Evolutionary conservation across 2,329 filamentous ascomycete species (phyloP).

Genomic region (Epichloe elymi): DNA sequence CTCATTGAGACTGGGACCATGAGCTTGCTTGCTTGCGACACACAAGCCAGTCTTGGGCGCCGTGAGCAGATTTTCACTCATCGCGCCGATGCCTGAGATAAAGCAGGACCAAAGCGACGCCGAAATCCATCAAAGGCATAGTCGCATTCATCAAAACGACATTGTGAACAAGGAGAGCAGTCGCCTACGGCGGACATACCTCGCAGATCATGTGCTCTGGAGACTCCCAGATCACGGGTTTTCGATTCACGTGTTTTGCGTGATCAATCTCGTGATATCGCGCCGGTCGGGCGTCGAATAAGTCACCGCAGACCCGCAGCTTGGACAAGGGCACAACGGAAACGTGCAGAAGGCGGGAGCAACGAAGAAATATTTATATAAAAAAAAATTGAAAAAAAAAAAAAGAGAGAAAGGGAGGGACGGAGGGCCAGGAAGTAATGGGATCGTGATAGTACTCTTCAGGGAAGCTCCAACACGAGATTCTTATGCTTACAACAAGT

Average conservation of each 20-base stretch:
- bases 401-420: slow-evolving; percentile 1
- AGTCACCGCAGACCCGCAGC: slow-evolving; percentile 14
- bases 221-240: slow-evolving; percentile 30
- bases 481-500: slow-evolving; percentile 15
- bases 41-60: background rate
- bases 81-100: background rate
- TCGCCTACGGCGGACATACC: slow-evolving; percentile 25
- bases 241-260: slow-evolving; percentile 31
- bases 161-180: slow-evolving; percentile 9
- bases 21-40: background rate
- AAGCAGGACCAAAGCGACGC: background rate
- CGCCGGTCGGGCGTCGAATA: slow-evolving; percentile 18
- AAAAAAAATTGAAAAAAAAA: background rate
- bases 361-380: background rate
- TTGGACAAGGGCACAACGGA: slow-evolving; percentile 1
- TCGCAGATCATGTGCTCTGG: slow-evolving; percentile 31
- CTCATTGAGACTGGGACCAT: background rate
- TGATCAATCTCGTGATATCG: slow-evolving; percentile 37
- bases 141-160: slow-evolving; percentile 7
- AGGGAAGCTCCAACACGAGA: slow-evolving; percentile 3
- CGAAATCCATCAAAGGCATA: slow-evolving; percentile 1
- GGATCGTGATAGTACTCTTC: background rate
- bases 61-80: background rate
- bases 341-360: background rate
- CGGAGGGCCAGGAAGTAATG: background rate